Base-by-base conservation (phyloP, 495 filamentous ascomycete species). In the Annulohypoxylon bovei region DNA sequence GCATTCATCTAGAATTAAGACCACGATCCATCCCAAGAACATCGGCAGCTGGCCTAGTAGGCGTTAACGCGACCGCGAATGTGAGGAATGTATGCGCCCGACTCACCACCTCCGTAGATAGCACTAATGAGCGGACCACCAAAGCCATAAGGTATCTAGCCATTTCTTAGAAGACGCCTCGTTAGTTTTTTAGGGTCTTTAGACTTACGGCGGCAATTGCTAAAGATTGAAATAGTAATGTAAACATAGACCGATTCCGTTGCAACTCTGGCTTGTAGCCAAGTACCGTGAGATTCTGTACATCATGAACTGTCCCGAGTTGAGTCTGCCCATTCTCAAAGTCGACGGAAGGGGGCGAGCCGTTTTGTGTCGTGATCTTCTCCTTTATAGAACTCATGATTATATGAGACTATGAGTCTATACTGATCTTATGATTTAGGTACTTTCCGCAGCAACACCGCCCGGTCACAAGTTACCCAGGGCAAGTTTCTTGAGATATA, bases 191-290 rank as follows among this genome's bases (percentile, higher is more conserved):
- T 1, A 12, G 37, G 18, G 23, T 1, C 22, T 9, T 40, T 2
- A 8, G 3, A 78, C 80, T 40, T 77, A 81, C 85, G 64, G 83
- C 75, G 74, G 82, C 81, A 32, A 79, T 79, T 18, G 79, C 79
- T 46, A 81, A 54, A 8, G 77, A 78, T 70, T 81, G 78, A 59
- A 80, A 80, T 42, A 81, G 50, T 52, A 81, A 59, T 18, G 79
- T 81, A 35, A 77, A 78, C 78, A 81, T 81, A n/a, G 79, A 81
- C 25, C 79, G 74, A 75, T 89, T 87, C 16, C 87, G 79, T 18
- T 76, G 78, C 33, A 90, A 74, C 67, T 89, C 88, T 47, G 88
- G 88, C 78, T 87, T 88, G 71, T 89, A 90, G 6, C 88, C 88
- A 65, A 88, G 74, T 62, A 88, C 73, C 6, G 84, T 86, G 70